These are phyloP conservation scores for Skeletonema costatum DNA, from an alignment of 108 stramenopile species.

Conservation along the genomic window DNA sequence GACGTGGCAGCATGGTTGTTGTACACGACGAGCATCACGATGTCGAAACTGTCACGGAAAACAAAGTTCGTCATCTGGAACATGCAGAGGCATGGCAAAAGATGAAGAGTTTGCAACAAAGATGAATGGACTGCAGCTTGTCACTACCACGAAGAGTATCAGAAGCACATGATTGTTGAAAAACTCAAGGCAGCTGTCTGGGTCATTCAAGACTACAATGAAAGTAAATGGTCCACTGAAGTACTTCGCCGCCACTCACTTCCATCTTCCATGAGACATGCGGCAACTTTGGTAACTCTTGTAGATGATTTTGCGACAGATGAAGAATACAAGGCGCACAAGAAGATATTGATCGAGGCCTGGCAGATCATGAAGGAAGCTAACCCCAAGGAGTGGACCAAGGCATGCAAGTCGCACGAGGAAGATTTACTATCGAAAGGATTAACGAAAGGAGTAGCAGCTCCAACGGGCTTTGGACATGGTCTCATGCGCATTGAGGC, in stretches of 20 bases:
- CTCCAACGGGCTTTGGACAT: neutral
- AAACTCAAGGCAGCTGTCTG: conserved; percentile 22
- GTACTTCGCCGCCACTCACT: conserved; percentile 6
- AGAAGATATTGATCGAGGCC: conserved; percentile 20
- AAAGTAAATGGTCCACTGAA: conserved; percentile 20
- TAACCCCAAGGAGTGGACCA: conserved; percentile 14
- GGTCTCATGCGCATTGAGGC: conserved; percentile 11
- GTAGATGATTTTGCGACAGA: neutral
- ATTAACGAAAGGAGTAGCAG: conserved; percentile 14
- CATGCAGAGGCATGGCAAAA: conserved; percentile 36
- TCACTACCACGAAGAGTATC: conserved; percentile 27
- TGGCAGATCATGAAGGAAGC: conserved; percentile 34
- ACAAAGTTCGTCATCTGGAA: conserved; percentile 30
- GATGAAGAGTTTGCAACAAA: conserved; percentile 18
- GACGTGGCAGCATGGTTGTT: conserved; percentile 25
- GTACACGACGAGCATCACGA: conserved; percentile 14
- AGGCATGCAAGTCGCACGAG: conserved; percentile 50
- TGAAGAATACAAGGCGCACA: conserved; percentile 15
- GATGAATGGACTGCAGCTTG: conserved; percentile 32
- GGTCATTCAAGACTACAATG: conserved; percentile 35
- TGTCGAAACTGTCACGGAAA: conserved; percentile 27
- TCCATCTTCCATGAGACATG: conserved; percentile 15
- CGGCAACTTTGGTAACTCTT: conserved; percentile 18
- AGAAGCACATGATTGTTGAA: conserved; percentile 9
- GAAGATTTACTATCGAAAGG: conserved; percentile 45